A percentile compares a stretch with the other conserved stretches of the same genome.
These are phyloP conservation scores for Halenospora varia DNA, from an alignment of 495 filamentous ascomycete species.

Conservation along the genomic window DNA sequence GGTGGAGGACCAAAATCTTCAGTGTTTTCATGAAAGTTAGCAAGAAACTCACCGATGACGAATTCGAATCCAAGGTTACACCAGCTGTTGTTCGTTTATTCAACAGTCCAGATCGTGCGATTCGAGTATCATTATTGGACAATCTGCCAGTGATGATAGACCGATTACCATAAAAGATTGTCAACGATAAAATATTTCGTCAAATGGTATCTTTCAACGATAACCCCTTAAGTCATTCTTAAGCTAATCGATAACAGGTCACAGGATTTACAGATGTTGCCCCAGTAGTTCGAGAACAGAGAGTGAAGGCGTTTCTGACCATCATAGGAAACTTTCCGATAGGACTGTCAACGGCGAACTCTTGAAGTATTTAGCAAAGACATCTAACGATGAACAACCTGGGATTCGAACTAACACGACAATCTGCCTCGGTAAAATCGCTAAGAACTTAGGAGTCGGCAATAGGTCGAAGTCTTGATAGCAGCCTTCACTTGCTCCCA, in stretches of 20 bases:
- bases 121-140: constrained; percentile 90
- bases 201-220: constrained; percentile 59
- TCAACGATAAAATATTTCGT: constrained; percentile 96
- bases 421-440: constrained; percentile 93
- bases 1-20: constrained; percentile 91
- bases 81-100: constrained; percentile 88
- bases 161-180: constrained; percentile 78
- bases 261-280: constrained; percentile 91
- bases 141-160: constrained; percentile 90
- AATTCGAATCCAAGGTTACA: constrained; percentile 80
- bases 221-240: constrained; percentile 10
- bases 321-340: constrained; percentile 83
- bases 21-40: constrained; percentile 84
- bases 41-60: constrained; percentile 78
- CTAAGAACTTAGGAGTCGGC: constrained; percentile 74
- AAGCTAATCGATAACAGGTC: constrained; percentile 39
- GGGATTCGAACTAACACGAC: constrained; percentile 98
- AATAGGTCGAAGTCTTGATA: constrained; percentile 84
- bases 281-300: constrained; percentile 90
- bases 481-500: constrained; percentile 94
- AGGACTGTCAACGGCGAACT: constrained; percentile 91
- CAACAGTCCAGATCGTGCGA: constrained; percentile 83
- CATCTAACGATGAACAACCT: constrained; percentile 95
- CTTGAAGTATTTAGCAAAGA: constrained; percentile 87
- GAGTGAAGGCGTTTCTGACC: constrained; percentile 84